Percentiles rank a stretch among this genome's conserved stretches.
These are phyloP conservation scores for Polygonum maritimum DNA, from an alignment of 148 eudicot genomes.

Conservation along the genomic window DNA sequence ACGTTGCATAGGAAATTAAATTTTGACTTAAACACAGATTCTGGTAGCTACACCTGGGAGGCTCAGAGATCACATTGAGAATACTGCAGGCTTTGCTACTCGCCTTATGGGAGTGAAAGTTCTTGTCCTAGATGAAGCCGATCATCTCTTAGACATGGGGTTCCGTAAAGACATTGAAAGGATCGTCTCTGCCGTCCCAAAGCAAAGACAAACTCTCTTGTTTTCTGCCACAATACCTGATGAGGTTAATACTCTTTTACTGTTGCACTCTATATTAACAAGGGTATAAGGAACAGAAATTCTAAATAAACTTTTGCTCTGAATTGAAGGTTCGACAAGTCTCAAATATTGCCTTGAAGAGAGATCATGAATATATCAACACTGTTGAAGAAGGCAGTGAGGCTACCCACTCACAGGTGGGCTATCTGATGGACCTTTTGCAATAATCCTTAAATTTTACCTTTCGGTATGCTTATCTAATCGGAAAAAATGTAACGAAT, in stretches of 20 bases:
- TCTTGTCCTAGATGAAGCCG: slow-evolving; percentile 96
- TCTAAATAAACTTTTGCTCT: background rate
- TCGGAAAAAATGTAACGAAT: background rate
- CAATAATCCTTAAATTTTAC: background rate
- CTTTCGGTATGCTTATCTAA: background rate
- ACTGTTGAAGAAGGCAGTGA: slow-evolving; percentile 11
- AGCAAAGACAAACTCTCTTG: slow-evolving; percentile 78
- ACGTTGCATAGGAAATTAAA: background rate
- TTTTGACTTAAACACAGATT: slow-evolving; percentile 35
- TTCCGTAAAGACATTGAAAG: slow-evolving; percentile 86
- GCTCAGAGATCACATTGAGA: slow-evolving; percentile 78
- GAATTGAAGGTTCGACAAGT: slow-evolving; percentile 8
- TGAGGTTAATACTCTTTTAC: background rate
- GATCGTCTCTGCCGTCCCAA: slow-evolving; percentile 77
- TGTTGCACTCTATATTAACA: background rate
- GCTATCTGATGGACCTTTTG: background rate
- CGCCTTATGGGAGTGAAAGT: slow-evolving; percentile 88
- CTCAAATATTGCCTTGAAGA: slow-evolving; percentile 8
- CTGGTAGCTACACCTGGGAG: slow-evolving; percentile 98
- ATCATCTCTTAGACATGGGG: slow-evolving; percentile 95
- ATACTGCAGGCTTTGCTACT: slow-evolving; percentile 86
- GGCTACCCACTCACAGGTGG: slow-evolving; percentile 12
- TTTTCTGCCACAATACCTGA: slow-evolving; percentile 10
- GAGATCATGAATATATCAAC: slow-evolving; percentile 13
- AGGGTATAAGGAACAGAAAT: background rate